Evolutionary conservation across 169 alveolate genomes (phyloP).

Genomic region (Cryptosporidium baileyi): DNA sequence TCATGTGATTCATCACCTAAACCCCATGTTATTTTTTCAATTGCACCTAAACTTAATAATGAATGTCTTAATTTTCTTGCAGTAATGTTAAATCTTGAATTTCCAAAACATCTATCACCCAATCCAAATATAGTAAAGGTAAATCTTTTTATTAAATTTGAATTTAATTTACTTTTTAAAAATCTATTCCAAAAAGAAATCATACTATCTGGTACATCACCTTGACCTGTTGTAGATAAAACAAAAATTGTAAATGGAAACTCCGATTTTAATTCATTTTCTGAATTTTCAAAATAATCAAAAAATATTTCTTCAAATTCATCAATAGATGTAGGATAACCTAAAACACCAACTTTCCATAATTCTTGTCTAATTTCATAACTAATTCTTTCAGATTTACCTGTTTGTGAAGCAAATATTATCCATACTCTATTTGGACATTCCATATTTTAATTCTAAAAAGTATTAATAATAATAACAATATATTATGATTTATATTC

Average conservation of each 20-base stretch:
- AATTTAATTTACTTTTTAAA: constrained; percentile 14
- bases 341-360: constrained; percentile 52
- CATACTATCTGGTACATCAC: constrained; percentile 65
- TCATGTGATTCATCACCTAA: constrained; percentile 68
- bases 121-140: constrained; percentile 45
- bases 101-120: constrained; percentile 69
- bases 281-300: constrained; percentile 8
- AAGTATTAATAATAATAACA: not conserved
- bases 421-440: constrained; percentile 67
- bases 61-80: constrained; percentile 36
- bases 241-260: constrained; percentile 43
- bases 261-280: not conserved
- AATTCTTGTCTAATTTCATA: constrained; percentile 47
- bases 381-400: constrained; percentile 41
- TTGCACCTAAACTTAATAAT: constrained; percentile 35
- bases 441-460: not conserved
- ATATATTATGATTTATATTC: no score
- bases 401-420: constrained; percentile 64
- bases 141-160: not conserved
- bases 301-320: constrained; percentile 25
- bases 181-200: constrained; percentile 56
- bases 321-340: constrained; percentile 59
- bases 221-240: constrained; percentile 68
- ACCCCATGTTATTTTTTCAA: constrained; percentile 41
- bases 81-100: constrained; percentile 42